Conservation (phyloP, 352 stramenopile genomes). For the Globisporangium cylindrosporum region DNA sequence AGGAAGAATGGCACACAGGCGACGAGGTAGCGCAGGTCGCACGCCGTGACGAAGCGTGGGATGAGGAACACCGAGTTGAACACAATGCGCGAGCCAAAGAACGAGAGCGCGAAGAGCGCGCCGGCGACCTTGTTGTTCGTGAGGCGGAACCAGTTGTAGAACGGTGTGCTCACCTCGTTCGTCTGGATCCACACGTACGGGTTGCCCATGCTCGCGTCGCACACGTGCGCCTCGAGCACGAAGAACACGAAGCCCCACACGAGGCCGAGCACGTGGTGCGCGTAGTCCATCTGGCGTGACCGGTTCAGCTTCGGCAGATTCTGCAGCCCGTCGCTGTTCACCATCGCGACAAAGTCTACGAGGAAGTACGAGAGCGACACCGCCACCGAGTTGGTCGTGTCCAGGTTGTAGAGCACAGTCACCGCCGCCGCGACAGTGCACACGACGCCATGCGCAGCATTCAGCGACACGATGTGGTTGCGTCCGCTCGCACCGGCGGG, state of each 20-base stretch:
- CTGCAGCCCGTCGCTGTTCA: slow-evolving; percentile 40
- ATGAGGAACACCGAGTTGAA: slow-evolving; percentile 74
- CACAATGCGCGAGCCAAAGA: slow-evolving; percentile 67
- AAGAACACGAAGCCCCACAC: slow-evolving; percentile 65
- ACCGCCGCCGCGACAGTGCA: slow-evolving; percentile 42
- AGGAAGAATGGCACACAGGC: slow-evolving; percentile 63
- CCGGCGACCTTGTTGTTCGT: slow-evolving; percentile 55
- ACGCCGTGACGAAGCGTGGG: slow-evolving; percentile 36
- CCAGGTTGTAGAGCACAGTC: slow-evolving; percentile 40
- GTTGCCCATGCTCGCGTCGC: slow-evolving; percentile 48
- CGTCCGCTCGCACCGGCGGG: slow-evolving; percentile 35
- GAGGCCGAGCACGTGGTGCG: slow-evolving; percentile 60
- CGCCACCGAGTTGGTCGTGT: slow-evolving; percentile 57
- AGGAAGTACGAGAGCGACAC: slow-evolving; percentile 69
- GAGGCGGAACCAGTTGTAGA: slow-evolving; percentile 82
- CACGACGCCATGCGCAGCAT: slow-evolving; percentile 62
- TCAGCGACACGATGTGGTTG: slow-evolving; percentile 72
- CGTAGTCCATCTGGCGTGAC: slow-evolving; percentile 70
- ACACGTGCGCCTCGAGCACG: slow-evolving; percentile 56
- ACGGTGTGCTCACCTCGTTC: slow-evolving; percentile 76
- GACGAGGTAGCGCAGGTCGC: slow-evolving; percentile 51
- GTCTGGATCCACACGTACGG: slow-evolving; percentile 84
- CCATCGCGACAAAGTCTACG: slow-evolving; percentile 66
- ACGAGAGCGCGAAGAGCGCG: slow-evolving; percentile 50
- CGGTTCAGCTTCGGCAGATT: slow-evolving; percentile 35